Base-by-base conservation (phyloP, 148 eudicot genomes). In the Bassia scoparia region DNA sequence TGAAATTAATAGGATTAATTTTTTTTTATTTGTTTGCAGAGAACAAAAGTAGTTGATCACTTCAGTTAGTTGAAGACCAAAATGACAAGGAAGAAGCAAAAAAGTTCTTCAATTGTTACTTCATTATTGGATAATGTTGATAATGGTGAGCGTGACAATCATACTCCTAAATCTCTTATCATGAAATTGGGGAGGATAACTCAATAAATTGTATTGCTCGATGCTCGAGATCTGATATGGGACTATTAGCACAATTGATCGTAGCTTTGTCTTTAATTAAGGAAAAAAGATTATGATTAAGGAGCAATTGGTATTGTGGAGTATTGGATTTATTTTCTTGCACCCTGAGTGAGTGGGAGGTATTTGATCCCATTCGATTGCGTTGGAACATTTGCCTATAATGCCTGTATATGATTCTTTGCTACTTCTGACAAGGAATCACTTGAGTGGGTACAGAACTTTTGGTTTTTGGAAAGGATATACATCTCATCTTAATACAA, bases 301-400 rank as follows among this genome's bases (percentile, higher is more conserved):
- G 97, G 83, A 46, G 72, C 66, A 70, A 34, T 66, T 67, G 86
- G 89, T 14, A 64, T 88, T 18, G 74, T 83, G 27, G 97, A 92
- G 74, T 87, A 90, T 70, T 92, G 97, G 97, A 85, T 92, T 24
- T 88, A 88, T 44, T 77, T 43, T 88, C 91, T 20, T 92, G 97
- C 84, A 78, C 80, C 71, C 82, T 88, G 13, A 81, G 78, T 35
- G 91, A 87, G 49, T 92, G 97, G 97, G 96, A 86, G 61, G 93
- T 91, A 5, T 92, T 90, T 76, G 96, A 92, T 83, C 97, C 97
- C 1, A 69, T 63, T 43, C 77, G 83, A 7, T 69, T 77, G 54
- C 70, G 80, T 4, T 88, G 96, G 96, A 88, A 88, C 85, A 67
- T 48, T 80, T 92, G 58, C 92, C 96, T 5, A 61, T 30, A 68